These are phyloP conservation scores for Candida freyschussii DNA, from an alignment of 1,139 yeast species.

Conservation along the genomic window DNA sequence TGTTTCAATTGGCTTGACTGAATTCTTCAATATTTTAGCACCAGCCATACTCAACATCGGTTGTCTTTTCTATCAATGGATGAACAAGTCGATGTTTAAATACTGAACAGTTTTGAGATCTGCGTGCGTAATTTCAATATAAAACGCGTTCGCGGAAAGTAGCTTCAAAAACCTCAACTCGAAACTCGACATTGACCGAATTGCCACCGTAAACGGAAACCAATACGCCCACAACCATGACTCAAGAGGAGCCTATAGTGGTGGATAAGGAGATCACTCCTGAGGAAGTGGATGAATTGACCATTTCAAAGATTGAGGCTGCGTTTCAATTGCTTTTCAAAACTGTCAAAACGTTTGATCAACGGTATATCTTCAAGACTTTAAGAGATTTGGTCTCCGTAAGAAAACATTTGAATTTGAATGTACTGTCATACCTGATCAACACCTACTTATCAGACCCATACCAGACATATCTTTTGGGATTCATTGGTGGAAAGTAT, in stretches of 20 bases:
- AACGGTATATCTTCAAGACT: constrained; percentile 81
- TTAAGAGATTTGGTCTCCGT: constrained; percentile 77
- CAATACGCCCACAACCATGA: constrained; percentile 18
- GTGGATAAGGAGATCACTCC: constrained; percentile 25
- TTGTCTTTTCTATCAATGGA: too few species aligned
- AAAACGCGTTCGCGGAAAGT: too few species aligned
- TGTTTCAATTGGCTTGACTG: too few species aligned
- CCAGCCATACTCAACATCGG: too few species aligned
- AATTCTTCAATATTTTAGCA: too few species aligned
- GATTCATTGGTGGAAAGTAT: constrained; percentile 32
- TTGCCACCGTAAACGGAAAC: too few species aligned
- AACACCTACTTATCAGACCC: constrained; percentile 48
- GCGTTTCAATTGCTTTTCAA: constrained; percentile 38
- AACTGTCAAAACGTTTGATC: constrained; percentile 76
- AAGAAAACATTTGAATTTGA: constrained; percentile 57
- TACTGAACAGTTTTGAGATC: too few species aligned
- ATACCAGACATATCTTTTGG: constrained; percentile 41
- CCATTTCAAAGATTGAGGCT: constrained; percentile 28
- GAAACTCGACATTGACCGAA: too few species aligned
- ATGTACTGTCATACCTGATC: constrained; percentile 51
- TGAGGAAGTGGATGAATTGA: constrained; percentile 25
- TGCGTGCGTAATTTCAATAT: too few species aligned
- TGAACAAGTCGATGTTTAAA: too few species aligned
- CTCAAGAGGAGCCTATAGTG: constrained; percentile 22
- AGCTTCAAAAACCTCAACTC: too few species aligned